These are phyloP conservation scores for Phaffomyces opuntiae DNA, from an alignment of 805 yeast species.

Conservation along the genomic window DNA sequence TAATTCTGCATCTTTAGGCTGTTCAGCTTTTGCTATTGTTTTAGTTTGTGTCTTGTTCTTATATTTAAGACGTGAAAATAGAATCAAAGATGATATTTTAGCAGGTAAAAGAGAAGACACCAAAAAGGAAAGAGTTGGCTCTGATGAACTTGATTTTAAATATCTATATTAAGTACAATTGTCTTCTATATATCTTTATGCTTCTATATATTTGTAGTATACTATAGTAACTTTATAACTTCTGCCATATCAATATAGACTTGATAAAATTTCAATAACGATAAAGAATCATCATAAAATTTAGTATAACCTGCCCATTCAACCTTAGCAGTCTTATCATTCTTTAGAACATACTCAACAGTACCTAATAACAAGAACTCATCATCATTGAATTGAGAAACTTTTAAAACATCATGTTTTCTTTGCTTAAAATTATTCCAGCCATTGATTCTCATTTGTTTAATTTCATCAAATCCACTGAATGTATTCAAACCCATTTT, in stretches of 20 bases:
- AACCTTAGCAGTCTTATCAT: neutral
- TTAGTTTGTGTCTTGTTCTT: slow-evolving; percentile 14
- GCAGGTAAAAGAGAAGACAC: slow-evolving; percentile 19
- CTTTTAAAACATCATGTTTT: neutral
- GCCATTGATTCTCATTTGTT: neutral
- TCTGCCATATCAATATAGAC: neutral
- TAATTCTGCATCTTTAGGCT: no score
- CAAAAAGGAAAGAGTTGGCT: slow-evolving; percentile 18
- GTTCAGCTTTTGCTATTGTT: slow-evolving; percentile 12
- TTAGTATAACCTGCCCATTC: neutral
- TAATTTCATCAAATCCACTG: neutral
- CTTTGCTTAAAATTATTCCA: neutral
- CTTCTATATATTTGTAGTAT: neutral
- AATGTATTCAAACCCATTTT: neutral
- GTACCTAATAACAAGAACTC: neutral
- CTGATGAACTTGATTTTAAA: slow-evolving; percentile 20
- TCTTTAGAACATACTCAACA: neutral
- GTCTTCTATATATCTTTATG: no score
- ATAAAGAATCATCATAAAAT: neutral
- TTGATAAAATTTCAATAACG: neutral
- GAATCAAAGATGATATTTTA: slow-evolving; percentile 12
- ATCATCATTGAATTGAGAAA: neutral
- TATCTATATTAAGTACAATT: slow-evolving; percentile 5
- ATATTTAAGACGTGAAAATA: slow-evolving; percentile 12
- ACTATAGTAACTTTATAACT: neutral